phyloP scores from a whole-genome alignment of 106 monocot genomes.

The Dendrobium catenatum region DNA sequence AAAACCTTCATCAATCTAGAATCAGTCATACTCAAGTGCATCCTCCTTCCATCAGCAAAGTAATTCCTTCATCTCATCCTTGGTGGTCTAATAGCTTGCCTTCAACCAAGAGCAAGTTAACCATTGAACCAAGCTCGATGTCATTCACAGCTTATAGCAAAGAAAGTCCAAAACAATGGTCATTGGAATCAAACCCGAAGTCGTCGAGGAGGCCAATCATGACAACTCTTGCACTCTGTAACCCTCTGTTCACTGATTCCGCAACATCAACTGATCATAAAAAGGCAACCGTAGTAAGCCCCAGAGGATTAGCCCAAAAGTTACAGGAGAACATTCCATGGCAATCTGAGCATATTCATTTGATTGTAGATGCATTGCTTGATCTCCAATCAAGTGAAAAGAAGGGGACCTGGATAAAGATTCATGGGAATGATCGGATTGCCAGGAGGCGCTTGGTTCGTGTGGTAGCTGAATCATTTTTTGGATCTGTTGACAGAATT shows the following conservation, averaged over 20 bases:
- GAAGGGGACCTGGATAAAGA: conserved; percentile 40
- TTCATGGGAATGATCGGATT: conserved; percentile 57
- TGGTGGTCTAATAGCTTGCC: conserved; percentile 24
- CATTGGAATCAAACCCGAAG: background rate
- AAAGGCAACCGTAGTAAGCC: conserved; percentile 7
- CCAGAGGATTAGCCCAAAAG: conserved; percentile 22
- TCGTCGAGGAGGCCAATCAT: conserved; percentile 6
- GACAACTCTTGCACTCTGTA: conserved; percentile 49
- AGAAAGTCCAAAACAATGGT: background rate
- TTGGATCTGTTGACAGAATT: conserved; percentile 29
- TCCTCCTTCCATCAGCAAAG: conserved; percentile 16
- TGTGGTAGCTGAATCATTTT: conserved; percentile 34
- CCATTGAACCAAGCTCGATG: conserved; percentile 10
- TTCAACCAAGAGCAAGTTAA: conserved; percentile 15
- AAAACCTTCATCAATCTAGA: conserved; percentile 36
- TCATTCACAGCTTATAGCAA: conserved; percentile 7
- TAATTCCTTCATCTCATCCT: conserved; percentile 12
- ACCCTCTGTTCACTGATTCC: conserved; percentile 37
- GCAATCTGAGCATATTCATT: conserved; percentile 50
- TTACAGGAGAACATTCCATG: conserved; percentile 71
- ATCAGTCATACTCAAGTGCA: conserved; percentile 14
- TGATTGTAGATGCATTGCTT: conserved; percentile 45
- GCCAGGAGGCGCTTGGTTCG: conserved; percentile 51
- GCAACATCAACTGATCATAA: conserved; percentile 31
- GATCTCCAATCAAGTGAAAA: conserved; percentile 10